Evolutionary conservation across 2,329 filamentous ascomycete genomes (phyloP).

Genomic region (Chaetomiaceae sp.): DNA sequence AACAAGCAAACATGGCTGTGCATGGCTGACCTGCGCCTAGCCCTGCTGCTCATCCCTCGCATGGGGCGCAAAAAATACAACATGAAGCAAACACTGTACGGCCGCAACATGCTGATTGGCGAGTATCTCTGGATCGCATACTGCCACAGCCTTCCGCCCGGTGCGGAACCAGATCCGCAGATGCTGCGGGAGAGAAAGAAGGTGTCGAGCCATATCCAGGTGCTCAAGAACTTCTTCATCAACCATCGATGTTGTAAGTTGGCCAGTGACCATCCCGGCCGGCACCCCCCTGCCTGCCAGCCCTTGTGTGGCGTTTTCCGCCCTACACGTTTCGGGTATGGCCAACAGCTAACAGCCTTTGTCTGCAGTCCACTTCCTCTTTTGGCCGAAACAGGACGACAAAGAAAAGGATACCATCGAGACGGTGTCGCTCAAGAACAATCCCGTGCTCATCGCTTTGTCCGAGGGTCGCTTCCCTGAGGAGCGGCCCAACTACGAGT

Average conservation of each 20-base stretch:
- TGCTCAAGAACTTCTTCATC: slow-evolving; percentile 63
- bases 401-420: slow-evolving; percentile 40
- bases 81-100: slow-evolving; percentile 59
- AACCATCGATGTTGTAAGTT: slow-evolving; percentile 59
- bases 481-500: slow-evolving; percentile 58
- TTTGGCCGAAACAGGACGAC: slow-evolving; percentile 51
- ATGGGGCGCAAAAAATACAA: slow-evolving; percentile 65
- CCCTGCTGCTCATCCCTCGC: slow-evolving; percentile 59
- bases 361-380: slow-evolving; percentile 54
- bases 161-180: slow-evolving; percentile 44
- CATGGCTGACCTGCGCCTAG: slow-evolving; percentile 35
- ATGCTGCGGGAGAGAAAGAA: slow-evolving; percentile 52
- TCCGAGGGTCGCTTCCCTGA: slow-evolving; percentile 54
- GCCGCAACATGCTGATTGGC: slow-evolving; percentile 66
- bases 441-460: slow-evolving; percentile 59
- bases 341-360: slow-evolving; percentile 16
- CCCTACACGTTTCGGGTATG: slow-evolving; percentile 1
- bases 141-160: slow-evolving; percentile 42
- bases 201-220: slow-evolving; percentile 67
- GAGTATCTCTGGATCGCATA: slow-evolving; percentile 61
- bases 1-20: slow-evolving; percentile 10
- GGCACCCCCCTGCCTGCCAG: not conserved
- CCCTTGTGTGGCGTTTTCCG: slow-evolving; percentile 11
- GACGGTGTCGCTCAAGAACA: slow-evolving; percentile 58
- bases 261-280: not conserved